Evolutionary conservation across 257 asterid species (phyloP).

Genomic region (Gentiana straminea): DNA sequence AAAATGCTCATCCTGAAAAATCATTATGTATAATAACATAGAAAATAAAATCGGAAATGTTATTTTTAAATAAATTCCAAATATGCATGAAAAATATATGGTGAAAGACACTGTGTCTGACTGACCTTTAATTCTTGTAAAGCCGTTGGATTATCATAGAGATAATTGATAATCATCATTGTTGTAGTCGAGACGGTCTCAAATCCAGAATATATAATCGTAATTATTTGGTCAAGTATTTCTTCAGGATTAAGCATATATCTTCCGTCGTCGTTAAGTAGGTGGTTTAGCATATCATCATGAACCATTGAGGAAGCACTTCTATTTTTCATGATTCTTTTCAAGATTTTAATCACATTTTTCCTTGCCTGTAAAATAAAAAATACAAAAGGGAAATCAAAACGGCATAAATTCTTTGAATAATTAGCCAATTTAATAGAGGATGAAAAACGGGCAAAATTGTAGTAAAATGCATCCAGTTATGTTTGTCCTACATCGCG

Average conservation of each 20-base stretch:
- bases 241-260: constrained; percentile 67
- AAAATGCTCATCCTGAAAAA: constrained; percentile 58
- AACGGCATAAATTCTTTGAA: background rate
- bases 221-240: constrained; percentile 67
- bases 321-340: constrained; percentile 48
- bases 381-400: background rate
- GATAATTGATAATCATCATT: constrained; percentile 93
- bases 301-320: constrained; percentile 27
- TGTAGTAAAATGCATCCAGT: too few species aligned
- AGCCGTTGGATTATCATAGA: constrained; percentile 80
- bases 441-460: too few species aligned
- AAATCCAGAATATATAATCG: constrained; percentile 74
- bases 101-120: background rate
- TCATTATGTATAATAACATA: background rate
- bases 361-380: constrained; percentile 58
- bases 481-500: too few species aligned
- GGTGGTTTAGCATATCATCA: constrained; percentile 58
- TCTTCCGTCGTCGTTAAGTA: constrained; percentile 35
- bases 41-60: too few species aligned
- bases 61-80: too few species aligned
- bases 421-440: too few species aligned
- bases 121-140: constrained; percentile 68
- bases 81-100: too few species aligned
- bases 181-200: constrained; percentile 89
- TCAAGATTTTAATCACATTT: constrained; percentile 41